Conservation (phyloP, 1,139 yeast species). For the Blastobotrys petasosporus region DNA sequence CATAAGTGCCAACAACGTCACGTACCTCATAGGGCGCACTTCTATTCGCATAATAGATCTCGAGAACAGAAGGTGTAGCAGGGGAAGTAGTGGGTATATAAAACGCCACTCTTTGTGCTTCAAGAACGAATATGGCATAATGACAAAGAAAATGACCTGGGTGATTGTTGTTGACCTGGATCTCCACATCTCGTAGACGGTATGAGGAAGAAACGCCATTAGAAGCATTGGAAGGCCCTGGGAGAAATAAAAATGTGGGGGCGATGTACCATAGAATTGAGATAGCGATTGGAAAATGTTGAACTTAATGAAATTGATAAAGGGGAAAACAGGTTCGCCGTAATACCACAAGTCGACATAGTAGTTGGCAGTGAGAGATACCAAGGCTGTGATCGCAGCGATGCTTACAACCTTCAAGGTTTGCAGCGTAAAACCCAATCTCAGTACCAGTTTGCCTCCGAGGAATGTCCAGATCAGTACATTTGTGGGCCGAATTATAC, state of each 20-base stretch:
- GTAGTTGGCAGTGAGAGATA: conserved; percentile 36
- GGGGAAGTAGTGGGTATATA: conserved; percentile 79
- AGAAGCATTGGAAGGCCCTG: conserved; percentile 79
- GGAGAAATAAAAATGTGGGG: conserved; percentile 76
- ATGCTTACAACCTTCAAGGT: conserved; percentile 17
- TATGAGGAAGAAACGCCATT: conserved; percentile 61
- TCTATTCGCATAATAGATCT: conserved; percentile 14
- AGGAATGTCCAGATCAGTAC: conserved; percentile 64
- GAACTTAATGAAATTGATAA: conserved; percentile 64
- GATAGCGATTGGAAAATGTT: conserved; percentile 71
- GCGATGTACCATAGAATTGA: conserved; percentile 76
- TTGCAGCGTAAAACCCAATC: neutral
- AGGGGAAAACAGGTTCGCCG: conserved; percentile 52
- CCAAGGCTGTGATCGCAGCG: conserved; percentile 24
- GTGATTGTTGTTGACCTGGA: conserved; percentile 26
- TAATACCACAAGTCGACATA: conserved; percentile 59
- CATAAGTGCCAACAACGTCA: conserved; percentile 18
- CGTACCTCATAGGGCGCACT: conserved; percentile 4
- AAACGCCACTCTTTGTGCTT: conserved; percentile 89
- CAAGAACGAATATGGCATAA: conserved; percentile 55
- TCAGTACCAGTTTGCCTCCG: conserved; percentile 40
- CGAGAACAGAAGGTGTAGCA: conserved; percentile 41
- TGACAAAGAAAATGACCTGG: conserved; percentile 38
- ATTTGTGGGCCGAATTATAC: conserved; percentile 76
- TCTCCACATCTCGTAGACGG: conserved; percentile 38